phyloP scores from a whole-genome alignment of 2,329 filamentous ascomycete species.

The Orbilia javanica region DNA sequence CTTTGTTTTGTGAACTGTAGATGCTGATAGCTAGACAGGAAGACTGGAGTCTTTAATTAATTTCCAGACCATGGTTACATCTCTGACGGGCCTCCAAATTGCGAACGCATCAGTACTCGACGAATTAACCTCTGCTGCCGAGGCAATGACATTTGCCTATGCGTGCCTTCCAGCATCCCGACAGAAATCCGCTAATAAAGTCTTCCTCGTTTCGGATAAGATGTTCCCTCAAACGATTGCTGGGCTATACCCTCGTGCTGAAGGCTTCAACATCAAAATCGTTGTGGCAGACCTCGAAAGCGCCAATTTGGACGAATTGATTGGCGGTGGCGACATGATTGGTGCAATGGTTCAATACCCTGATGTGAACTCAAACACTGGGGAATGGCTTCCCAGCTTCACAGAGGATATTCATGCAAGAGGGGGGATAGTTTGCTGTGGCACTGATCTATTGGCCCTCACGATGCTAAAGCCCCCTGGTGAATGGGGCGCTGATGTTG shows the following conservation, averaged over 20 bases:
- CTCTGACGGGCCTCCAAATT: constrained; percentile 87
- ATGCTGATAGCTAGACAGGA: constrained; percentile 64
- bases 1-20: not conserved
- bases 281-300: constrained; percentile 72
- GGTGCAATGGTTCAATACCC: constrained; percentile 96
- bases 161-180: constrained; percentile 78
- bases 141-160: constrained; percentile 94
- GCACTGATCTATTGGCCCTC: constrained; percentile 88
- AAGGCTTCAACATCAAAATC: constrained; percentile 90
- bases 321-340: constrained; percentile 81
- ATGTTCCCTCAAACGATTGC: constrained; percentile 88
- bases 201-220: constrained; percentile 83
- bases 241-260: constrained; percentile 84
- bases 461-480: constrained; percentile 89
- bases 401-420: constrained; percentile 40
- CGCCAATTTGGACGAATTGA: constrained; percentile 73
- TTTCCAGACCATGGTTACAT: constrained; percentile 92
- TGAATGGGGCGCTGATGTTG: constrained; percentile 94
- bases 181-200: constrained; percentile 80
- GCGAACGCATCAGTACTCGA: constrained; percentile 92
- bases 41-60: constrained; percentile 91
- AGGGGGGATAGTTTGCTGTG: constrained; percentile 64
- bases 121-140: constrained; percentile 90
- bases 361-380: constrained; percentile 63
- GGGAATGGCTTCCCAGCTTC: constrained; percentile 49